Percentiles rank a stretch among this genome's conserved stretches.
These are phyloP conservation scores for Wakefieldia striispora DNA, from an alignment of 768 basidiomycete species.

Conservation along the genomic window DNA sequence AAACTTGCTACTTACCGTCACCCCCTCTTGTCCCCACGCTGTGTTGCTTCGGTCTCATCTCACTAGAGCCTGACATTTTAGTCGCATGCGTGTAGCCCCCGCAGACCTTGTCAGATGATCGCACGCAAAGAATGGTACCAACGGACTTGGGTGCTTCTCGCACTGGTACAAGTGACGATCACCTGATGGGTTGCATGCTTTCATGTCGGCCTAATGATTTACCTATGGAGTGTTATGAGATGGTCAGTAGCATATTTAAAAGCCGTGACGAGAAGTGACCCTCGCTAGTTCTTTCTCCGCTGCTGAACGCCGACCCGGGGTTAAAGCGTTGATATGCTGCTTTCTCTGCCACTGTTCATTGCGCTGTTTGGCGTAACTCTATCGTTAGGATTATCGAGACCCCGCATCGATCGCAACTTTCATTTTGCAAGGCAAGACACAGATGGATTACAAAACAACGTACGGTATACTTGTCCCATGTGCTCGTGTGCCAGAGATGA, in stretches of 20 bases:
- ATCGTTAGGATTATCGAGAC: constrained; percentile 10
- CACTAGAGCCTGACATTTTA: too few species aligned
- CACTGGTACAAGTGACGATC: too few species aligned
- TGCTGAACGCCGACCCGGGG: not conserved
- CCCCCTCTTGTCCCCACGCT: too few species aligned
- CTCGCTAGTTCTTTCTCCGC: not conserved
- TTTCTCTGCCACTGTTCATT: constrained; percentile 1
- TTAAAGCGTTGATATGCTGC: constrained; percentile 4
- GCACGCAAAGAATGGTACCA: too few species aligned
- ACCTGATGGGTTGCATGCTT: too few species aligned
- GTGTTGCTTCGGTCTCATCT: too few species aligned
- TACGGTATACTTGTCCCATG: not conserved
- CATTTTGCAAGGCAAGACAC: constrained; percentile 13
- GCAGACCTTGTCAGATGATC: too few species aligned
- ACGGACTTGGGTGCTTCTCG: too few species aligned
- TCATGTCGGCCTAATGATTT: too few species aligned
- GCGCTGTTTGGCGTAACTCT: constrained; percentile 11
- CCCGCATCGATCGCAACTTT: constrained; percentile 9
- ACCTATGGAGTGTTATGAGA: too few species aligned
- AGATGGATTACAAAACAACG: constrained; percentile 17
- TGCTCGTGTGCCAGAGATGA: not conserved
- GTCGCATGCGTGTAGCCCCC: too few species aligned
- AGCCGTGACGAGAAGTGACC: not conserved
- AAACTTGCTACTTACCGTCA: too few species aligned
- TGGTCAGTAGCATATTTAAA: not conserved